Base-by-base conservation (phyloP, 352 stramenopile genomes). In the Aphanomyces cochlioides region DNA sequence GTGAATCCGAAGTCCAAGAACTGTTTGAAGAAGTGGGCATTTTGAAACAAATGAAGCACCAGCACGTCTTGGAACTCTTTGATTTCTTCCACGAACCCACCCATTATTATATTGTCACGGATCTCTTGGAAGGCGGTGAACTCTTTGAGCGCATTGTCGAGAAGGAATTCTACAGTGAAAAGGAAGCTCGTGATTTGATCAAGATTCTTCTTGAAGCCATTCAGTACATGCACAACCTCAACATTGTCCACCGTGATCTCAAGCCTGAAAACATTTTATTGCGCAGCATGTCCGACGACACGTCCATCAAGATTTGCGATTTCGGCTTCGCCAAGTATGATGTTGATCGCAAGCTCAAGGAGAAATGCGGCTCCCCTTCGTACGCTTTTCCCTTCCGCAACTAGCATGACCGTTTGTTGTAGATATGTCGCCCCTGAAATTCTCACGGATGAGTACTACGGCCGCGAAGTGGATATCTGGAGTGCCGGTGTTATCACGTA, bases 41-140 rank as follows among this genome's bases (percentile, higher is more conserved):
- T 71, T 75, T 94, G 67, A 74, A 87, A 60, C 79, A 90, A 71
- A 90, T 94, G 83, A 81, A 91, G 75, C 90, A 97, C 77, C 77
- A 84, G 45, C 83, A 96, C 74, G 96, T 97, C 67, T 85, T 97
- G 72, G 83, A 89, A 56, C 76, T 97, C 6, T 90, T 93, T 53
- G 93, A 93, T 50, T 94, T 98, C 10, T 97, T 93, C 77, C 78
- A 96, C 48, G 90, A 97, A 41, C 79, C 88, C 15, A 81, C 91
- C 36, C 85, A 97, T 72, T 99, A 96, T 79, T 99, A 99, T 75
- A 83, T 99, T 50, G 95, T 99, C 10, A 98, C 98, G 61, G 96
- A 99, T 78, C 90, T 97, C 47, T 96, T 98, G 77, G 84, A 83
- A 7, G 87, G 87, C 13, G 85, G 85, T 3, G 87, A 95, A 70